Percentiles rank a stretch among this genome's conserved stretches.
Conservation (phyloP, 768 basidiomycete genomes). For the Mycena leptocephala region DNA sequence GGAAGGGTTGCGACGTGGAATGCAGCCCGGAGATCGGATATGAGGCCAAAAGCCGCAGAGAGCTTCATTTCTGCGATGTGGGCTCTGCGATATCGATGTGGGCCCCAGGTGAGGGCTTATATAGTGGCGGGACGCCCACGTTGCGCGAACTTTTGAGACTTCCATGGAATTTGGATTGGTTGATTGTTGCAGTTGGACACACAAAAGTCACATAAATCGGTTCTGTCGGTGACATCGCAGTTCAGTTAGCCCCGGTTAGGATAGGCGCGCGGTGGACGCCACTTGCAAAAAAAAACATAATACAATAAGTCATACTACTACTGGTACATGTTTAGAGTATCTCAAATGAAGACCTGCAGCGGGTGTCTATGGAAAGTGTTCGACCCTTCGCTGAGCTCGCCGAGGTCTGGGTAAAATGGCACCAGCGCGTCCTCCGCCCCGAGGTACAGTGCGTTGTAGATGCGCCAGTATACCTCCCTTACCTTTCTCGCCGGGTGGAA, state of each 20-base stretch:
- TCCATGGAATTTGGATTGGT: too few species aligned
- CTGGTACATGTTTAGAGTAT: constrained; percentile 4
- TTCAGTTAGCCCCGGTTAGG: too few species aligned
- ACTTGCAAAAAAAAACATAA: too few species aligned
- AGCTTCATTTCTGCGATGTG: constrained; percentile 59
- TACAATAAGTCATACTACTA: constrained; percentile 19
- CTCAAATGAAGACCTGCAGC: constrained; percentile 86
- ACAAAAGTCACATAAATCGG: background rate
- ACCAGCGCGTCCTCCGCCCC: constrained; percentile 94
- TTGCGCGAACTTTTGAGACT: too few species aligned
- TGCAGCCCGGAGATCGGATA: constrained; percentile 60
- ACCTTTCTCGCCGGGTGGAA: constrained; percentile 99
- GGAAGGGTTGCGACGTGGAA: constrained; percentile 59
- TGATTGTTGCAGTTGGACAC: too few species aligned
- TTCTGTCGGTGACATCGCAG: background rate
- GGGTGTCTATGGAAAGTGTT: constrained; percentile 92
- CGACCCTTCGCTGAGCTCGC: constrained; percentile 92
- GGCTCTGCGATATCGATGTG: background rate
- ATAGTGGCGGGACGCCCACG: constrained; percentile 3
- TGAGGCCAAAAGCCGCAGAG: constrained; percentile 57
- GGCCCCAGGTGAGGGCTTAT: background rate
- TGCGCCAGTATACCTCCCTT: constrained; percentile 97
- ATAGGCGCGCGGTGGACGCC: too few species aligned
- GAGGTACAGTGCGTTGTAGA: constrained; percentile 96
- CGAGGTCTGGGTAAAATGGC: constrained; percentile 94